Evolutionary conservation across 108 stramenopile genomes (phyloP).

Genomic region (Conticribra weissflogii): DNA sequence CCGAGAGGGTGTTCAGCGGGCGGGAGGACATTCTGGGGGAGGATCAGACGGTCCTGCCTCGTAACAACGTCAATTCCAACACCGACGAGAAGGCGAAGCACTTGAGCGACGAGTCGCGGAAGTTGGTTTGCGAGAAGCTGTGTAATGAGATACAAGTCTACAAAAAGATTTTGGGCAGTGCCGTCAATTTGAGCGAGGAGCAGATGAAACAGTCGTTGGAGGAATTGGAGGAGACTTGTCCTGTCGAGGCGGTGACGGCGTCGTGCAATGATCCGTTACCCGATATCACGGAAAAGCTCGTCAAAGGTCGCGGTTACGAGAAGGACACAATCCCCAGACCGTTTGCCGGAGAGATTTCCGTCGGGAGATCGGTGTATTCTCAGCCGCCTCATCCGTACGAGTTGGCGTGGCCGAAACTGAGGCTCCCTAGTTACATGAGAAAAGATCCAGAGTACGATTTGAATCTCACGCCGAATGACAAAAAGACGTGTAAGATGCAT

Average conservation of each 20-base stretch:
- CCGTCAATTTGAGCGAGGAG: conserved; percentile 23
- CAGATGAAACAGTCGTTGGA: conserved; percentile 18
- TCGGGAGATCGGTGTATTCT: background rate
- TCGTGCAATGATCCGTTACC: conserved; percentile 16
- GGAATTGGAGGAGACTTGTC: conserved; percentile 19
- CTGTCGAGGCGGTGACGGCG: conserved; percentile 10
- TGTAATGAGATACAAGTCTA: conserved; percentile 31
- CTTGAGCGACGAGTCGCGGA: conserved; percentile 29
- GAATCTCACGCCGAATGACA: background rate
- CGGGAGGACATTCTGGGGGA: background rate
- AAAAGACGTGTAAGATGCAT: too few relatives aligned
- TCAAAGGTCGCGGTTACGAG: conserved; percentile 2
- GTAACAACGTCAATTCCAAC: conserved; percentile 15
- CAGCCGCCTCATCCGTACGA: background rate
- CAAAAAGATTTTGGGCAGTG: conserved; percentile 23
- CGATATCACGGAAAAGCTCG: conserved; percentile 11
- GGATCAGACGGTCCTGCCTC: conserved; percentile 9
- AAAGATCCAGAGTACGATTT: background rate
- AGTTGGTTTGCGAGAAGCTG: conserved; percentile 14
- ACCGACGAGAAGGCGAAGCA: conserved; percentile 7
- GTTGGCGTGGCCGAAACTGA: background rate
- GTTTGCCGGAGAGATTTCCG: background rate
- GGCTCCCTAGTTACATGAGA: background rate
- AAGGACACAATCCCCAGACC: background rate
- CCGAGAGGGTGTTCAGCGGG: conserved; percentile 15